Conservation (phyloP, 2,329 filamentous ascomycete species). For the Fusarium vanettenii region DNA sequence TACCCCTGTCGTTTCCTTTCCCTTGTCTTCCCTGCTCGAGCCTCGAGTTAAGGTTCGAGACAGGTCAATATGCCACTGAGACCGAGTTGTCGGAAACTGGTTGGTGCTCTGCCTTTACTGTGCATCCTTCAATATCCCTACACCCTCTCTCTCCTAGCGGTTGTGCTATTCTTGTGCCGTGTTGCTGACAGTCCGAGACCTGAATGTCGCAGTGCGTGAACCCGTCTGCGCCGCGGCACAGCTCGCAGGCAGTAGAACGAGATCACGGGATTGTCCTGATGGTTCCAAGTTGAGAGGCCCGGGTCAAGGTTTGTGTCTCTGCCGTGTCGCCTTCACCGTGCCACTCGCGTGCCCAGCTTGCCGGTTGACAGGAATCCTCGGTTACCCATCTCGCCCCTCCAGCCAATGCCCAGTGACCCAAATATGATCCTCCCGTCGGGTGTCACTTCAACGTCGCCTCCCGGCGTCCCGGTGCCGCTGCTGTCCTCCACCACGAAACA, state of each 20-base stretch:
- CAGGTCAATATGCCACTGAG: neutral
- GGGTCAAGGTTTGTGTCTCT: conserved; percentile 13
- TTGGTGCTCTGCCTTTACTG: neutral
- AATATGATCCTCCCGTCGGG: conserved; percentile 73
- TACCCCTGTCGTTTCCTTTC: neutral
- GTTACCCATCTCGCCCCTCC: conserved; percentile 91
- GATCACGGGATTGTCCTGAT: neutral
- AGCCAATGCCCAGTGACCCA: conserved; percentile 86
- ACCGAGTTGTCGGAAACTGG: neutral
- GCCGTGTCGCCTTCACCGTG: conserved; percentile 40
- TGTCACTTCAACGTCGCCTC: conserved; percentile 52
- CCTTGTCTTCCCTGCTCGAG: neutral
- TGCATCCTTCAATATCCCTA: neutral
- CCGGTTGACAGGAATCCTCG: conserved; percentile 88
- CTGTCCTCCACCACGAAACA: conserved; percentile 69
- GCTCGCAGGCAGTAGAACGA: neutral
- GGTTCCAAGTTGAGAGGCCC: neutral
- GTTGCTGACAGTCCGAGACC: neutral
- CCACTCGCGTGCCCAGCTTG: conserved; percentile 71
- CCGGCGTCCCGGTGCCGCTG: conserved; percentile 44
- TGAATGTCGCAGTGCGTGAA: neutral
- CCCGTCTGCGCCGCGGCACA: neutral
- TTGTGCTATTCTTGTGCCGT: neutral
- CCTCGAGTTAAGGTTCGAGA: conserved; percentile 9
- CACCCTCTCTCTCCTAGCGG: neutral